Evolutionary conservation across 306 rosid genomes (phyloP), one percentile per base, ranked within the genome.

Genomic region (Fragaria nilgerrensis): DNA sequence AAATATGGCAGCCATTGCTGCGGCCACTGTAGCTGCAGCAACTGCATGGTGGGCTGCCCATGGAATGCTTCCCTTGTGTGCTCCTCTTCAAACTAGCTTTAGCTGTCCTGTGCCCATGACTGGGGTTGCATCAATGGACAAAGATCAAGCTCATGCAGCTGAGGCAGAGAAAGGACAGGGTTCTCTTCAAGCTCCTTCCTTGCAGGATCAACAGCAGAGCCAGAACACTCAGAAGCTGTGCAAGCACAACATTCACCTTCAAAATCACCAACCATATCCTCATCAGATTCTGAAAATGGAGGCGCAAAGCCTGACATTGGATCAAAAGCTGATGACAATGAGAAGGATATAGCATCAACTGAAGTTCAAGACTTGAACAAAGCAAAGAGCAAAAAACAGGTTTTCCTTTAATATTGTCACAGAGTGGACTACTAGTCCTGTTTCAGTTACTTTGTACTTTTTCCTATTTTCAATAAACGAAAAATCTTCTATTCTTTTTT

Each of bases 21-120:
- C 88, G 65, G 92, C 95, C 74, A 90, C 96, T 65, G 96, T 90
- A 67, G 96, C 97, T 75, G 97, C 97, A 68, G 97, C 98, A 78
- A 87, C 93, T 73, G 96, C 98, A 78, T 92, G 98, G 98, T 95
- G 98, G 98, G 84, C 96, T 44, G 87, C 98, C 77, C 98, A 95
- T 76, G 98, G 97, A 68, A 77, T 90, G 83, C 87, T 90, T 81
- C 98, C 98, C 41, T 23, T 92, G 69, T 92, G 98, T 72, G 77
- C 96, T 76, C 96, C 98, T 66, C 87, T 85, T 75, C 93, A 81
- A 80, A 78, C 91, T 81, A 80, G 84, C 78, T 87, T 92, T 85
- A 69, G 87, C 66, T 82, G 85, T 65, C 75, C 90, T 27, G 82
- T 87, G 79, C 81, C 93, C 71, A 65, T 84, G 45, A 74, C 84